phyloP scores from a whole-genome alignment of 805 yeast species.

The Candida insectalens region DNA sequence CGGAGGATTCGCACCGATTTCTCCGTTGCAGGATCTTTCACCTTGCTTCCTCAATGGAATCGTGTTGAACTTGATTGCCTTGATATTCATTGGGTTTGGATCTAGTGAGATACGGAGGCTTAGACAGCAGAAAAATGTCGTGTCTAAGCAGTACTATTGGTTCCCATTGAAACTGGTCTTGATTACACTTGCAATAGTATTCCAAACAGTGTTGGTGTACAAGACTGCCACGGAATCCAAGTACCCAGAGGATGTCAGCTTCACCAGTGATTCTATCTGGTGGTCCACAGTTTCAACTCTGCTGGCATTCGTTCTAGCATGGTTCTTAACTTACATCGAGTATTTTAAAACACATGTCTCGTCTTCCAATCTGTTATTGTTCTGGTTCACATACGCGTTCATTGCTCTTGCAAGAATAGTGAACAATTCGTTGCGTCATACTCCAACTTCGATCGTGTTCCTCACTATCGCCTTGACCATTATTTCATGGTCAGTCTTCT shows the following conservation, averaged over 20 bases:
- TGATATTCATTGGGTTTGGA: constrained; percentile 29
- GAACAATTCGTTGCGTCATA: constrained; percentile 28
- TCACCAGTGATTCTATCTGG: constrained; percentile 15
- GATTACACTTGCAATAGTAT: constrained; percentile 26
- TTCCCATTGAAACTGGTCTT: constrained; percentile 32
- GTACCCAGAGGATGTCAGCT: constrained; percentile 3
- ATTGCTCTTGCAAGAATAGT: constrained; percentile 34
- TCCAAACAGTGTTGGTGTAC: constrained; percentile 16
- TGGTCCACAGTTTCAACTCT: constrained; percentile 23
- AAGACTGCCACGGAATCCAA: constrained; percentile 3
- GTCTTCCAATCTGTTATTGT: constrained; percentile 54
- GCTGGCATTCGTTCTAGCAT: constrained; percentile 38
- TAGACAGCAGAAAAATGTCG: constrained; percentile 19
- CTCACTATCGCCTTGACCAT: constrained; percentile 15
- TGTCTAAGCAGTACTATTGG: constrained; percentile 12
- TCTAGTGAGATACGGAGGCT: constrained; percentile 24
- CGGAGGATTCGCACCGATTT: constrained; percentile 36
- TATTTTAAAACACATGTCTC: constrained; percentile 54
- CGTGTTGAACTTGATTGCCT: constrained; percentile 24
- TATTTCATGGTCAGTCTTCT: constrained; percentile 29
- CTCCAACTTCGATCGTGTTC: constrained; percentile 21
- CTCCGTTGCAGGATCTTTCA: constrained; percentile 30
- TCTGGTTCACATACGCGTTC: constrained; percentile 54
- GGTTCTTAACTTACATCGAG: constrained; percentile 57
- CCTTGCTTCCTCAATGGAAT: constrained; percentile 40